Evolutionary conservation across 352 stramenopile genomes (phyloP), one percentile per base, ranked within the genome.

Genomic region (Phytophthora cryptogea): DNA sequence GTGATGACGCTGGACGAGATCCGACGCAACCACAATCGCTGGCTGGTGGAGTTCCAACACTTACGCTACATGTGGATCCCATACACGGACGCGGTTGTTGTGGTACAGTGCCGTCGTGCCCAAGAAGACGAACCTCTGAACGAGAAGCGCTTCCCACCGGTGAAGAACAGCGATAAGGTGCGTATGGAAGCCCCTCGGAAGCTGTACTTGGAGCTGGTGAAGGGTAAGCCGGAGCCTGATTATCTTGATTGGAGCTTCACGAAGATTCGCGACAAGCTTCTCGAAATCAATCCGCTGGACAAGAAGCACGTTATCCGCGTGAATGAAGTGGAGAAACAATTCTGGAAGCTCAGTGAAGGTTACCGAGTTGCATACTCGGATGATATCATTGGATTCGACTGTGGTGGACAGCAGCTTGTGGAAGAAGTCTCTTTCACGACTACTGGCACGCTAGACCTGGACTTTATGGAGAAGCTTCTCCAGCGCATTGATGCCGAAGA

Each of bases 41-140:
- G 85, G 66, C 73, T 97, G 1, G 47, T 78, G 16, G 64, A 91
- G 54, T 92, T 88, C 62, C 80, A 94, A 59, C 91, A 97, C 66
- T 45, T 97, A 36, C 78, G 97, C 32, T 99, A 99, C 82, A 99
- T 99, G 97, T 99, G 97, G 97, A 98, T 99, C 59, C 97, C 97
- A 9, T 98, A 99, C 78, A 98, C 93, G 5, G 96, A 99, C 60
- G 74, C 82, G 0, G 85, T 98, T 36, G 90, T 98, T 0, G 93
- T 98, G 33, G 96, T 99, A 16, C 95, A 97, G 37, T 95, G 84
- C 33, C 78, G 89, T 52, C 74, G 66, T 26, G 78, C 83, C 50
- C 70, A 74, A 41, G 69, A 83, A 27, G 66, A 78, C 28, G 76
- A 89, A 32, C 59, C 56, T 28, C 61, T 76, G 7, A 59, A 66